phyloP scores from a whole-genome alignment of 2,329 filamentous ascomycete genomes.

The Calonectria pauciramosa region DNA sequence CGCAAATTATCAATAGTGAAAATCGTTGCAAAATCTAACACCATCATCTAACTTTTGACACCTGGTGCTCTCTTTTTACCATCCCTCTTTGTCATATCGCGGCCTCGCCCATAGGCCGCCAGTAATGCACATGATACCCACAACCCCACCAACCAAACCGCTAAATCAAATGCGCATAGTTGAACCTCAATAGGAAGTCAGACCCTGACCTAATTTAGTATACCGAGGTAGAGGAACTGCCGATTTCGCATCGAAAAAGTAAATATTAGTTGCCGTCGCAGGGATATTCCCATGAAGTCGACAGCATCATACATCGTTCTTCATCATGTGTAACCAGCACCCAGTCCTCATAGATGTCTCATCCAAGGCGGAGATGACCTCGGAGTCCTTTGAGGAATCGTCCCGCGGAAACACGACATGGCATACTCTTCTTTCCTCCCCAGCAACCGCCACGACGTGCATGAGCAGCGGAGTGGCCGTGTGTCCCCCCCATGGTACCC shows the following conservation, averaged over 20 bases:
- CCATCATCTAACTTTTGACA: neutral
- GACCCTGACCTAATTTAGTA: neutral
- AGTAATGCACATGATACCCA: neutral
- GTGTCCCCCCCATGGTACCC: slow-evolving; percentile 37
- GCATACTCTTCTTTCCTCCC: slow-evolving; percentile 39
- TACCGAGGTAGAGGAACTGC: neutral
- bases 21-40: neutral
- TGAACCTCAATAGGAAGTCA: slow-evolving; percentile 15
- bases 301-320: neutral
- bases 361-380: neutral
- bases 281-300: neutral
- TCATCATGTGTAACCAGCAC: slow-evolving; percentile 15
- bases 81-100: neutral
- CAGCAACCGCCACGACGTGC: slow-evolving; percentile 26
- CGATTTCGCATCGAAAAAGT: neutral
- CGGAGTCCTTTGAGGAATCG: slow-evolving; percentile 29
- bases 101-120: neutral
- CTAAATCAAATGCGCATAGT: neutral
- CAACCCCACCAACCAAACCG: neutral
- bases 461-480: slow-evolving; percentile 38
- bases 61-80: neutral
- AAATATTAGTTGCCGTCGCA: neutral
- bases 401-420: slow-evolving; percentile 36
- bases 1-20: neutral
- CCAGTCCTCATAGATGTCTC: slow-evolving; percentile 30